Evolutionary conservation across 768 basidiomycete genomes (phyloP).

Genomic region (Collybiopsis confluens): DNA sequence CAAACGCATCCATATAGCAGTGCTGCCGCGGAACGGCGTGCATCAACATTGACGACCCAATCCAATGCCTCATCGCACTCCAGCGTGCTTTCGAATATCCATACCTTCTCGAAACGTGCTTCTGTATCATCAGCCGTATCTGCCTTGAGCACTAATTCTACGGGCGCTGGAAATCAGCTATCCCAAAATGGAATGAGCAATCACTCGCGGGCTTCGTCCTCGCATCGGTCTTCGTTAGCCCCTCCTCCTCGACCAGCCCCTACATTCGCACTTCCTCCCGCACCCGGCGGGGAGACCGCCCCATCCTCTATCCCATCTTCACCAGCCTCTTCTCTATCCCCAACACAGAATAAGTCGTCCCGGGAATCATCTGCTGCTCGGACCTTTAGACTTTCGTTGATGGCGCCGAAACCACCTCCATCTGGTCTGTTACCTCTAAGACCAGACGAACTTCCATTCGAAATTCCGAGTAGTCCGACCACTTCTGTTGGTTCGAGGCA

Average conservation of each 20-base stretch:
- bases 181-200: background rate
- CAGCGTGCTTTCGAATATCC: conserved; percentile 41
- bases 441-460: conserved; percentile 46
- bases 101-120: conserved; percentile 50
- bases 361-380: conserved; percentile 58
- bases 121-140: conserved; percentile 49
- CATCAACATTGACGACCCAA: conserved; percentile 26
- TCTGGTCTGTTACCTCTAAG: conserved; percentile 57
- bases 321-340: conserved; percentile 15
- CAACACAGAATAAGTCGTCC: conserved; percentile 34
- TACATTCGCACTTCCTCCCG: conserved; percentile 63
- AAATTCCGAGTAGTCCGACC: background rate
- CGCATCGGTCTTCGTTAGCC: conserved; percentile 58
- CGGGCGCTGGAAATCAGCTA: background rate
- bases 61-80: conserved; percentile 18
- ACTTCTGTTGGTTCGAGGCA: background rate
- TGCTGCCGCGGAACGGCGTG: conserved; percentile 8
- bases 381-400: conserved; percentile 52
- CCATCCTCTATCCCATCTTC: conserved; percentile 18
- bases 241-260: conserved; percentile 75
- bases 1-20: conserved; percentile 26
- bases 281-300: conserved; percentile 39
- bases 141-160: conserved; percentile 34
- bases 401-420: conserved; percentile 63
- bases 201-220: conserved; percentile 15